phyloP scores from a whole-genome alignment of 495 filamentous ascomycete genomes.

The Trichoderma virens region DNA sequence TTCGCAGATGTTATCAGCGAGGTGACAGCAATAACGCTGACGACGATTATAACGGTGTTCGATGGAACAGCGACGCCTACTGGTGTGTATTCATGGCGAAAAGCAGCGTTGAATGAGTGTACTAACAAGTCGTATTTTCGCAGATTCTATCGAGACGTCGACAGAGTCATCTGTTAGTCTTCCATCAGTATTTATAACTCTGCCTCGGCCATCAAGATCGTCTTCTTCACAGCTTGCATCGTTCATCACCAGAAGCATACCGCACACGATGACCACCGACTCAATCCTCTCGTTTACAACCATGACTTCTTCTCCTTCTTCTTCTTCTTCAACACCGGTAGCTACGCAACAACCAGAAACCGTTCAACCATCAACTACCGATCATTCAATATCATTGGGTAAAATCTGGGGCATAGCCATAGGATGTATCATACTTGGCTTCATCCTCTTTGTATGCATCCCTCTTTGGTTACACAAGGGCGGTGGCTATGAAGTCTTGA shows the following conservation, averaged over 20 bases:
- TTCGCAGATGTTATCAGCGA: too few relatives aligned
- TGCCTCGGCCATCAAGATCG: background rate
- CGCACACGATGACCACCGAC: too few relatives aligned
- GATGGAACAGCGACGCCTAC: background rate
- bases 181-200: background rate
- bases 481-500: too few relatives aligned
- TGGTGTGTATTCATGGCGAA: background rate
- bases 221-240: background rate
- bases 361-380: conserved; percentile 46
- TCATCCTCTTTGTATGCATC: conserved; percentile 30
- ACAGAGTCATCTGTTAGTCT: too few relatives aligned
- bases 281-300: too few relatives aligned
- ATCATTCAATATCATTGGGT: conserved; percentile 52
- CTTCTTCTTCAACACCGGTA: conserved; percentile 27
- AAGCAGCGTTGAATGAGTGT: background rate
- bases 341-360: conserved; percentile 19
- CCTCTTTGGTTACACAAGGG: too few relatives aligned
- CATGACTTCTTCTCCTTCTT: background rate
- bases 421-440: conserved; percentile 30
- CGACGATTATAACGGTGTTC: background rate
- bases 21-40: too few relatives aligned
- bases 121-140: background rate
- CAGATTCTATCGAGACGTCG: too few relatives aligned
- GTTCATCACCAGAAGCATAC: too few relatives aligned
- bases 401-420: conserved; percentile 43